phyloP scores from a whole-genome alignment of 805 yeast genomes.

The Candida parachauliodes region DNA sequence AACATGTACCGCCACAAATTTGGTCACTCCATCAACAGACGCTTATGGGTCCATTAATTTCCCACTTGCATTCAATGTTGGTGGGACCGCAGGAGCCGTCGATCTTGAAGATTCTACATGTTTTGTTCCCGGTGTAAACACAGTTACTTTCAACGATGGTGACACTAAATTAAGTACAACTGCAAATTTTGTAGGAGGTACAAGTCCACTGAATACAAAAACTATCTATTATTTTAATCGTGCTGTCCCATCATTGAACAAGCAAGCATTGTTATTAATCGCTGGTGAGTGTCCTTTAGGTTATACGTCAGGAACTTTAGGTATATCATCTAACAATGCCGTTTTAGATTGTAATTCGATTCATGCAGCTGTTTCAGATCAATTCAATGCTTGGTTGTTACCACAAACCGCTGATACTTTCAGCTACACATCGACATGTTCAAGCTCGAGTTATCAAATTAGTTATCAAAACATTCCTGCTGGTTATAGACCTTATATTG shows the following conservation, averaged over 20 bases:
- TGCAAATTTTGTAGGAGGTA: slow-evolving; percentile 10
- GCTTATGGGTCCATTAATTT: slow-evolving; percentile 18
- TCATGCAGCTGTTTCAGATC: slow-evolving; percentile 18
- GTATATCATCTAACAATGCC: slow-evolving; percentile 13
- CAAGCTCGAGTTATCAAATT: slow-evolving; percentile 8
- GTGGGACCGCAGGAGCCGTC: slow-evolving; percentile 13
- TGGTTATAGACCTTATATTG: slow-evolving; percentile 24
- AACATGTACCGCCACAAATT: slow-evolving; percentile 16
- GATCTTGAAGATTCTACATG: slow-evolving; percentile 17
- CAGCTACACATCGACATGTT: slow-evolving; percentile 15
- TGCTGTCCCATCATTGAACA: slow-evolving; percentile 13
- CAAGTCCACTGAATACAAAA: slow-evolving; percentile 6
- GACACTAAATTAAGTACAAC: slow-evolving; percentile 10
- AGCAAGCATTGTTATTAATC: slow-evolving; percentile 11
- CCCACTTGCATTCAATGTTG: slow-evolving; percentile 21
- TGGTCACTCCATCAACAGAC: slow-evolving; percentile 11
- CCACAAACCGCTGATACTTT: slow-evolving; percentile 11
- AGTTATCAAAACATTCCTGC: slow-evolving; percentile 22
- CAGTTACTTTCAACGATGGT: slow-evolving; percentile 17
- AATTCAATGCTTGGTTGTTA: slow-evolving; percentile 19
- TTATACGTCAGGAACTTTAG: slow-evolving; percentile 19
- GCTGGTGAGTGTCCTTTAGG: slow-evolving; percentile 19
- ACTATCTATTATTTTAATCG: slow-evolving; percentile 5
- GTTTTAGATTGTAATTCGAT: slow-evolving; percentile 19
- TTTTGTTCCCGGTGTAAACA: slow-evolving; percentile 18